Evolutionary conservation across 106 monocot genomes (phyloP).

Genomic region (Posidonia australis): DNA sequence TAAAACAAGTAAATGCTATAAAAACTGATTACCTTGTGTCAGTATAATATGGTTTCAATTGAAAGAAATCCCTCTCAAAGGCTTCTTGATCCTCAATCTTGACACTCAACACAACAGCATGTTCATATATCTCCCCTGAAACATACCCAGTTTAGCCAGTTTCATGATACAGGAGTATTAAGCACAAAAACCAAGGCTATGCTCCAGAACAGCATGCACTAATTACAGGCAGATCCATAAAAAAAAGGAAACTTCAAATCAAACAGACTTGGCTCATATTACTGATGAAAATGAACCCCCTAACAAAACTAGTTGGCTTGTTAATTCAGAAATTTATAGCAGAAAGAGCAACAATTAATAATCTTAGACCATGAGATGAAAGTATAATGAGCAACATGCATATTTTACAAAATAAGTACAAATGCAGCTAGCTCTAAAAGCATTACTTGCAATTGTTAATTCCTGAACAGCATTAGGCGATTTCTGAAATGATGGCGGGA

Average conservation of each 20-base stretch:
- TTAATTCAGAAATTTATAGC: no score
- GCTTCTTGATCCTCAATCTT: constrained; percentile 92
- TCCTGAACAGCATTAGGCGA: constrained; percentile 77
- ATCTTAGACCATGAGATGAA: no score
- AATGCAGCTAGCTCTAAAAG: neutral
- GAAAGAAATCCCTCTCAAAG: constrained; percentile 98
- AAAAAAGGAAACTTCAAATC: no score
- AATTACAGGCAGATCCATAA: no score
- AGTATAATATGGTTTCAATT: constrained; percentile 89
- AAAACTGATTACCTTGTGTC: constrained; percentile 50
- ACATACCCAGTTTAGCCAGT: constrained; percentile 1
- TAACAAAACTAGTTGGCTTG: no score
- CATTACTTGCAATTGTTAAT: constrained; percentile 73
- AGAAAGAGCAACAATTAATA: no score
- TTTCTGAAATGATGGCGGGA: constrained; percentile 68
- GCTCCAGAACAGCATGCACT: no score
- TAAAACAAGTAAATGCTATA: neutral
- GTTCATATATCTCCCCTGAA: constrained; percentile 95
- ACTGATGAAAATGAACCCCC: no score
- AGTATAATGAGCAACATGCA: no score
- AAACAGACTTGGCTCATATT: no score
- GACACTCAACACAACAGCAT: constrained; percentile 91
- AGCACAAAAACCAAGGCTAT: no score
- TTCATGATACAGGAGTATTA: no score
- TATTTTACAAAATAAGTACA: neutral